phyloP scores from a whole-genome alignment of 345 rosid genomes.

The Citrus sinensis region DNA sequence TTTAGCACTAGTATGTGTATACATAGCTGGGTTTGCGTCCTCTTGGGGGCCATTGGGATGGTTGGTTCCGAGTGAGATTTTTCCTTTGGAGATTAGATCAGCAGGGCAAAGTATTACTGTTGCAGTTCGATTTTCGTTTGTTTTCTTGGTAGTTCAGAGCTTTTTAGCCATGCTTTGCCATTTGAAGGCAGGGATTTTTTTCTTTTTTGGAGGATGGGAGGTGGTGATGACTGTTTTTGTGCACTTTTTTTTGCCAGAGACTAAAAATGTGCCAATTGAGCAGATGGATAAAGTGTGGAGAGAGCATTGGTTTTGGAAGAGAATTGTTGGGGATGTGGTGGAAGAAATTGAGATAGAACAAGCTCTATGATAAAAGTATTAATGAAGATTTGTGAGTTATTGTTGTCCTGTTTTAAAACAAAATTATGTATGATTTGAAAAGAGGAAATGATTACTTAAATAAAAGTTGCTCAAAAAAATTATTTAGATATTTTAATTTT shows the following conservation, averaged over 20 bases:
- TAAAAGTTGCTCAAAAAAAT: too few relatives aligned
- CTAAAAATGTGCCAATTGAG: neutral
- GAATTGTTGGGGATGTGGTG: neutral
- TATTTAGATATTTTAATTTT: too few relatives aligned
- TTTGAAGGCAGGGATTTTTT: slow-evolving; percentile 46
- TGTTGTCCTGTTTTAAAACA: too few relatives aligned
- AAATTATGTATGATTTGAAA: too few relatives aligned
- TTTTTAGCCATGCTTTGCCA: slow-evolving; percentile 54
- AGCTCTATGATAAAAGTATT: neutral
- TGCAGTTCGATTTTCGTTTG: slow-evolving; percentile 52
- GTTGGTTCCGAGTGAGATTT: slow-evolving; percentile 65
- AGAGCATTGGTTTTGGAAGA: slow-evolving; percentile 7
- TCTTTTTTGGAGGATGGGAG: slow-evolving; percentile 44
- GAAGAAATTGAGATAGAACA: neutral
- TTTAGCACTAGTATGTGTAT: slow-evolving; percentile 27
- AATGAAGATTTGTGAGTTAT: too few relatives aligned
- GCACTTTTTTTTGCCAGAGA: slow-evolving; percentile 35
- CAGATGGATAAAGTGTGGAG: neutral
- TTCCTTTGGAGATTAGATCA: slow-evolving; percentile 61
- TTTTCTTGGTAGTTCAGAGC: slow-evolving; percentile 54
- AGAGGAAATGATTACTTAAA: too few relatives aligned
- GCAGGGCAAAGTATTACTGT: slow-evolving; percentile 56
- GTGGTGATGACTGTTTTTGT: slow-evolving; percentile 42
- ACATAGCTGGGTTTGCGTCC: slow-evolving; percentile 56
- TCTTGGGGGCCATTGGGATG: slow-evolving; percentile 76